A percentile compares a stretch with the other conserved stretches of the same genome.
Evolutionary conservation across 83 land plant genomes (phyloP).

Genomic region (Isoetes engelmannii): DNA sequence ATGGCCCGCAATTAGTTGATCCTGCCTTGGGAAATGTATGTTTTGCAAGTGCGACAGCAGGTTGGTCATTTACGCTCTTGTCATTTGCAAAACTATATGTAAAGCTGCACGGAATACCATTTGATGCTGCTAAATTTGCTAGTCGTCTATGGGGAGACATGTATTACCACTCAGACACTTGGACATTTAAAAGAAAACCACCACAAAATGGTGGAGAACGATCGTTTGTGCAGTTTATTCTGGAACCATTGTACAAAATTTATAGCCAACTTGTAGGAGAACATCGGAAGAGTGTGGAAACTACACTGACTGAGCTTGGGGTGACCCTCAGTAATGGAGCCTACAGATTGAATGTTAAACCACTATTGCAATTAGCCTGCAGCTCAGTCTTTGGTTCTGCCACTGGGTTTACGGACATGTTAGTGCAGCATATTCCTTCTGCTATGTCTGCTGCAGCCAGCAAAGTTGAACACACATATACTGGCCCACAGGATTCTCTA

Average conservation of each 20-base stretch:
- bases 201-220: conserved; percentile 82
- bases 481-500: conserved; percentile 74
- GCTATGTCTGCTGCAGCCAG: conserved; percentile 69
- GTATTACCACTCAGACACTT: conserved; percentile 67
- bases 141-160: conserved; percentile 86
- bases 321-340: conserved; percentile 92
- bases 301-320: conserved; percentile 81
- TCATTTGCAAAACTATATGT: conserved; percentile 95
- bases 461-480: conserved; percentile 78
- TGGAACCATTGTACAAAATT: conserved; percentile 90
- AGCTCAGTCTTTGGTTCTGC: conserved; percentile 94
- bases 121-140: conserved; percentile 86
- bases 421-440: conserved; percentile 89
- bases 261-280: conserved; percentile 89
- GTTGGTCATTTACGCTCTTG: conserved; percentile 95
- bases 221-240: conserved; percentile 91
- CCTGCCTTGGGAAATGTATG: conserved; percentile 93
- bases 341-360: conserved; percentile 79
- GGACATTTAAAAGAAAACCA: conserved; percentile 60
- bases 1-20: conserved; percentile 57
- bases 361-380: conserved; percentile 84
- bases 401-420: conserved; percentile 96
- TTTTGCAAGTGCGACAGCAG: conserved; percentile 97
- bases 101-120: conserved; percentile 92
- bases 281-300: conserved; percentile 88